Percentiles rank a stretch among this genome's conserved stretches.
Conservation (phyloP, 2,329 filamentous ascomycete genomes). For the Fusarium burgessii region DNA sequence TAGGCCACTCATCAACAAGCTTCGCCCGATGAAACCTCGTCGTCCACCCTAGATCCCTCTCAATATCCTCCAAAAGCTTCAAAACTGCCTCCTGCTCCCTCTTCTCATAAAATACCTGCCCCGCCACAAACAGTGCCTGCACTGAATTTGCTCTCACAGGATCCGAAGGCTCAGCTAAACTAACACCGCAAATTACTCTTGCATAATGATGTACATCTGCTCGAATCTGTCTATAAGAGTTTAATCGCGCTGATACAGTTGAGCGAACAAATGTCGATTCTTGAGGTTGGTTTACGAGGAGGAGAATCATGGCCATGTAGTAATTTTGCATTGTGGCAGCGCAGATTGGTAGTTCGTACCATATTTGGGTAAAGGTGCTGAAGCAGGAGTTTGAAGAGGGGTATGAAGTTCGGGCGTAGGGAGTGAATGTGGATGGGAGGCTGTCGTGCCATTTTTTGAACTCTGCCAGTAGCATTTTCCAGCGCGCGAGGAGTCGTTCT, state of each 20-base stretch:
- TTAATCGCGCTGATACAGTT: slow-evolving; percentile 38
- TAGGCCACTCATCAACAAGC: slow-evolving; percentile 36
- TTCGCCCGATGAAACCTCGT: slow-evolving; percentile 52
- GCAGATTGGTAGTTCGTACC: slow-evolving; percentile 73
- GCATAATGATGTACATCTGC: slow-evolving; percentile 30
- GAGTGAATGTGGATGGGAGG: slow-evolving; percentile 31
- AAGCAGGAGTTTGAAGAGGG: background rate
- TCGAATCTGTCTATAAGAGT: slow-evolving; percentile 35
- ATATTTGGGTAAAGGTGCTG: slow-evolving; percentile 63
- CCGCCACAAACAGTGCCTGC: slow-evolving; percentile 40
- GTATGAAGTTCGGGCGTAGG: slow-evolving; percentile 25
- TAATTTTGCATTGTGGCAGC: slow-evolving; percentile 74
- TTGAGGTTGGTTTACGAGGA: slow-evolving; percentile 64
- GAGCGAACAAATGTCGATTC: slow-evolving; percentile 43
- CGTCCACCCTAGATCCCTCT: slow-evolving; percentile 73
- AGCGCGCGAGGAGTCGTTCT: slow-evolving; percentile 33
- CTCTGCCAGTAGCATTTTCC: slow-evolving; percentile 30
- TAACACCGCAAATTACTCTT: slow-evolving; percentile 40
- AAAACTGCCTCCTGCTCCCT: slow-evolving; percentile 67
- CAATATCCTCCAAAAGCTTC: slow-evolving; percentile 67
- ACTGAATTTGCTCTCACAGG: slow-evolving; percentile 38
- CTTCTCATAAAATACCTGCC: slow-evolving; percentile 55
- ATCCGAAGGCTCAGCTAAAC: slow-evolving; percentile 34
- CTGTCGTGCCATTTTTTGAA: slow-evolving; percentile 36
- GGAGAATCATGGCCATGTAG: slow-evolving; percentile 71